Evolutionary conservation across 2,329 filamentous ascomycete genomes (phyloP), one percentile per base, ranked within the genome.

Genomic region (Endothia cerciana): DNA sequence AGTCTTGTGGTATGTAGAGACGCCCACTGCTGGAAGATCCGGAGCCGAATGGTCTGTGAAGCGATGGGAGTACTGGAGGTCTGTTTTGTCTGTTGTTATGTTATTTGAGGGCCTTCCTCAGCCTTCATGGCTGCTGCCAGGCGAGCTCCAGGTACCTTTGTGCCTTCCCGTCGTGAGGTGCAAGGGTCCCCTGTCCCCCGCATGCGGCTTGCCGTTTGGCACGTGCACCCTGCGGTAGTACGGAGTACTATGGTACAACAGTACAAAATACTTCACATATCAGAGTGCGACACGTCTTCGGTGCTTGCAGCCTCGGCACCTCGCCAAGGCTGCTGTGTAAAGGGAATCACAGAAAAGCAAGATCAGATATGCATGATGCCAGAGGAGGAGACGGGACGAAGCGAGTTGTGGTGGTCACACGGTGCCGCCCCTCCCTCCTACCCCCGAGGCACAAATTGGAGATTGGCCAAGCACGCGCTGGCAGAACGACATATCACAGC

Each of bases 161-260:
- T 55, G 36, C 51, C 30, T 55, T 15, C 51, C 19, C 30, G 19
- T 19, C 17, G 28, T 10, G 25, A 15, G 22, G 25, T 2, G 38
- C 36, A 59, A 43, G 57, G 57, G 38, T 11, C 57, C 57, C 57
- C 38, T 59, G 57, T 36, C 28, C 57, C 57, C 57, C 38, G 38
- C 38, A 59, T 59, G 57, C 57, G 57, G 40, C 38, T 30, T 59
- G 22, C 57, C 57, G 57, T 59, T 1, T 38, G 57, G 57, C 25
- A 36, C 40, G 57, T 41, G 57, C 57, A 45, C 30, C 38, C 30
- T 45, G 17, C 30, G 51, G 51, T 17, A 55, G 51, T 55, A 55
- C 15, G 28, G 25, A 59, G 25, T 43, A 38, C 19, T 19, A 57
- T 30, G 6, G n/a, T n/a, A 51, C 47, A 28, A 11, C 17, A 51